phyloP scores from a whole-genome alignment of 257 asterid species.

The Oldenlandia corymbosa region DNA sequence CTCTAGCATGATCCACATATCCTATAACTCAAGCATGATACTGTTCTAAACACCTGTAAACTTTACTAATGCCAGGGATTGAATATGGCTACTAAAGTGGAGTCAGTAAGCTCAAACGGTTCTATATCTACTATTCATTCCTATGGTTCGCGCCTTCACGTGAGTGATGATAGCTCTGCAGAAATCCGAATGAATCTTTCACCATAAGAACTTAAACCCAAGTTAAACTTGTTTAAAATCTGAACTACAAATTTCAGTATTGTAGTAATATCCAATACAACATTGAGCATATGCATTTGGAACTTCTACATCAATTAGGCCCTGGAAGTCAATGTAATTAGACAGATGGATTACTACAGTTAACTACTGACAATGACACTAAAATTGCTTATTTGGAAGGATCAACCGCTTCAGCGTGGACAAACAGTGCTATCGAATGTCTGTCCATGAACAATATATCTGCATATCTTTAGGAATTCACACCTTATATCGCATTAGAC shows the following conservation, averaged over 20 bases:
- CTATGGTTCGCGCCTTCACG: no score
- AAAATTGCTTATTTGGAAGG: conserved; percentile 6
- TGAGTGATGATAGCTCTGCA: no score
- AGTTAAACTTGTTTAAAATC: no score
- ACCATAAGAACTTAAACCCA: neutral
- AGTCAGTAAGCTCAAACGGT: no score
- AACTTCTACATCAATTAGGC: neutral
- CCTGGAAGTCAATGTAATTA: neutral
- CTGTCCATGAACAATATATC: conserved; percentile 4
- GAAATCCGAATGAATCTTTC: neutral
- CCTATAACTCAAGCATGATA: no score
- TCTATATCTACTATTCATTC: no score
- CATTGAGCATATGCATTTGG: neutral
- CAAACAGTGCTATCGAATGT: neutral
- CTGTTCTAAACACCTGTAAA: no score
- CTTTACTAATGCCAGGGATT: no score
- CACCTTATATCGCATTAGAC: neutral
- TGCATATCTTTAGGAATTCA: neutral
- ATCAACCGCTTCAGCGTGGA: neutral
- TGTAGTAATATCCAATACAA: no score
- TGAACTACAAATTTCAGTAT: no score
- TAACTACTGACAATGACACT: neutral
- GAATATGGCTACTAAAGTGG: no score
- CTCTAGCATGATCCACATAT: no score
- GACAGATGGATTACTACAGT: conserved; percentile 4